phyloP scores from a whole-genome alignment of 805 yeast genomes.

The Hanseniaspora pseudoguilliermondii region DNA sequence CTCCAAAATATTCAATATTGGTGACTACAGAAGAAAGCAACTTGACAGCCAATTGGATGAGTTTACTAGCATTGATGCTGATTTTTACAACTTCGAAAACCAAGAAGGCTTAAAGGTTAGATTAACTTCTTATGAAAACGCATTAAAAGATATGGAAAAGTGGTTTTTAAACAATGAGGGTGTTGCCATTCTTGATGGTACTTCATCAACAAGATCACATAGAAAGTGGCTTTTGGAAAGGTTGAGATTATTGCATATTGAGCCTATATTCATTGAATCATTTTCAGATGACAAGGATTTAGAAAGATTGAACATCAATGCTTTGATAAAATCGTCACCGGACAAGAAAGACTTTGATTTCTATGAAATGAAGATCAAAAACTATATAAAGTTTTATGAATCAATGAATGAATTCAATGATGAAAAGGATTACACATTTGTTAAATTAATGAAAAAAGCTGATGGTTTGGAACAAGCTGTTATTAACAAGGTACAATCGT shows the following conservation, averaged over 20 bases:
- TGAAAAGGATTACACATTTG: conserved; percentile 54
- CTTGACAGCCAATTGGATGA: conserved; percentile 25
- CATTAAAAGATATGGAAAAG: conserved; percentile 65
- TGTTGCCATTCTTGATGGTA: conserved; percentile 90
- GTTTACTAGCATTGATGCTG: conserved; percentile 41
- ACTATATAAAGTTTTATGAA: conserved; percentile 65
- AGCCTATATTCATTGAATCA: conserved; percentile 86
- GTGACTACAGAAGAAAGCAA: conserved; percentile 57
- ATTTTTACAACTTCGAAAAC: conserved; percentile 61
- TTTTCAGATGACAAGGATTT: conserved; percentile 76
- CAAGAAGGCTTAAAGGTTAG: conserved; percentile 51
- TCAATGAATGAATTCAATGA: conserved; percentile 52
- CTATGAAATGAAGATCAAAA: conserved; percentile 43
- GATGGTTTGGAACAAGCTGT: conserved; percentile 51
- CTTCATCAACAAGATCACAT: conserved; percentile 68
- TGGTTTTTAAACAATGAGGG: conserved; percentile 71
- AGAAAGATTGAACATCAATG: conserved; percentile 65
- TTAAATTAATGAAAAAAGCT: conserved; percentile 77
- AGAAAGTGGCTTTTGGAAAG: conserved; percentile 51
- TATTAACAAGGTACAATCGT: conserved; percentile 74
- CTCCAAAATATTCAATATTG: conserved; percentile 82
- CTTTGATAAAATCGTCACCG: conserved; percentile 77
- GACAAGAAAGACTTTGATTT: conserved; percentile 57
- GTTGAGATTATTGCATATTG: conserved; percentile 53
- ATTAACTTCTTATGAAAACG: conserved; percentile 54